phyloP scores from a whole-genome alignment of 1,284 basidiomycete species.

The Pyrrhoderma lamaoense region DNA sequence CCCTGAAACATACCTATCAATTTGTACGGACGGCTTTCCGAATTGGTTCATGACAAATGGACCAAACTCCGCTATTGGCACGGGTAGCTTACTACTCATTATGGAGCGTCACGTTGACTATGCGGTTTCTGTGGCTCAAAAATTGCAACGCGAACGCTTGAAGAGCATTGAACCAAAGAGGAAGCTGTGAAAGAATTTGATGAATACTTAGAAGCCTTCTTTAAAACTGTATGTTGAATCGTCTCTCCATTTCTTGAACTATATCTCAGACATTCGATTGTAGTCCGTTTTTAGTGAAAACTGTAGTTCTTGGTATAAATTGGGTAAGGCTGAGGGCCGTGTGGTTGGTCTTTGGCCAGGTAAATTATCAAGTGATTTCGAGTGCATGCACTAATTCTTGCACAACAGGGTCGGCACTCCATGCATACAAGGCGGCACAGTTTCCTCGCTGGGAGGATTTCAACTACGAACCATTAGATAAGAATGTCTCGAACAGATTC shows the following conservation, averaged over 20 bases:
- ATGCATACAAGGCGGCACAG: constrained; percentile 40
- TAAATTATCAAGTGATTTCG: constrained; percentile 19
- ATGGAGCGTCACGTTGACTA: constrained; percentile 53
- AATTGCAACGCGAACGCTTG: constrained; percentile 51
- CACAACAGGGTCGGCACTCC: constrained; percentile 43
- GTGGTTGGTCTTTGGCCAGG: constrained; percentile 56
- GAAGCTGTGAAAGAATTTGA: constrained; percentile 55
- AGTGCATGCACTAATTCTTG: background rate
- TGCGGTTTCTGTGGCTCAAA: constrained; percentile 42
- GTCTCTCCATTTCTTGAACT: too few relatives aligned
- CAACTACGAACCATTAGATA: constrained; percentile 43
- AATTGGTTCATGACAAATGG: constrained; percentile 53
- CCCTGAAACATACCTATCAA: constrained; percentile 46
- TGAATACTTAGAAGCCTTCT: constrained; percentile 46
- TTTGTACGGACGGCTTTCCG: constrained; percentile 53
- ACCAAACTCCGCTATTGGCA: constrained; percentile 47
- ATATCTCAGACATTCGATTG: too few relatives aligned
- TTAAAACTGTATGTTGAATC: constrained; percentile 35
- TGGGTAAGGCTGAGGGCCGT: constrained; percentile 49
- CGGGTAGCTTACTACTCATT: constrained; percentile 44
- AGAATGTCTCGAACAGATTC: constrained; percentile 37
- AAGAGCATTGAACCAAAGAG: constrained; percentile 51
- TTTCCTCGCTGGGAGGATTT: constrained; percentile 63
- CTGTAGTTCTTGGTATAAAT: constrained; percentile 63
- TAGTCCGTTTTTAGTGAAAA: constrained; percentile 53